A percentile compares a stretch with the other conserved stretches of the same genome.
These are phyloP conservation scores for Myxozyma mucilagina DNA, from an alignment of 805 yeast genomes.

Conservation along the genomic window DNA sequence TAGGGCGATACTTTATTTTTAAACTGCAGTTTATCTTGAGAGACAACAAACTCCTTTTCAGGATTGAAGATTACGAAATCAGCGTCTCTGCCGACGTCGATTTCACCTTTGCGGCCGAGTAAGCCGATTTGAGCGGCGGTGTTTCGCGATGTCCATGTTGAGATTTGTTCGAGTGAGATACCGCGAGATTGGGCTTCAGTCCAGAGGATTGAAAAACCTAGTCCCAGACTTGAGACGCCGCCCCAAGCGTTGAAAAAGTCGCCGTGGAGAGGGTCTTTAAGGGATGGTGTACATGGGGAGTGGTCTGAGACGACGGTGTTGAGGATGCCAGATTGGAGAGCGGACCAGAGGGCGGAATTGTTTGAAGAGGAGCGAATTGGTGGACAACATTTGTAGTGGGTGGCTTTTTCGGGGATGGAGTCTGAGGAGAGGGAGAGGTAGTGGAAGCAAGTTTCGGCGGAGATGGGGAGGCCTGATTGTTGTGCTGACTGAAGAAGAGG, in stretches of 20 bases:
- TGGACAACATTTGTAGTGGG: slow-evolving; percentile 92
- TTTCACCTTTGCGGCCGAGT: slow-evolving; percentile 66
- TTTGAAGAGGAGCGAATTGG: slow-evolving; percentile 82
- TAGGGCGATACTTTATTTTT: slow-evolving; percentile 90
- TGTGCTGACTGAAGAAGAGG: slow-evolving; percentile 72
- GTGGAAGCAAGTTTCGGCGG: slow-evolving; percentile 95
- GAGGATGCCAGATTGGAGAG: slow-evolving; percentile 62
- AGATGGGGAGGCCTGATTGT: slow-evolving; percentile 44
- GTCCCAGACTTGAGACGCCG: slow-evolving; percentile 89
- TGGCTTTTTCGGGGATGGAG: slow-evolving; percentile 69
- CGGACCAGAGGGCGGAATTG: slow-evolving; percentile 74
- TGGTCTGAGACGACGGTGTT: slow-evolving; percentile 92
- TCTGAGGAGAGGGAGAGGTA: slow-evolving; percentile 79
- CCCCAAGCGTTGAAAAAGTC: slow-evolving; percentile 96
- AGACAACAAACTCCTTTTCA: slow-evolving; percentile 43
- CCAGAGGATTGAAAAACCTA: slow-evolving; percentile 79
- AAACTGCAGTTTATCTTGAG: slow-evolving; percentile 58
- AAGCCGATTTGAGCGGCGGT: slow-evolving; percentile 88
- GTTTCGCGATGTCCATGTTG: slow-evolving; percentile 75
- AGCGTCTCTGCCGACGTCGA: slow-evolving; percentile 79
- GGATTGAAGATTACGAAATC: slow-evolving; percentile 84
- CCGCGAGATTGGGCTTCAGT: slow-evolving; percentile 62
- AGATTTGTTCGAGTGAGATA: slow-evolving; percentile 60
- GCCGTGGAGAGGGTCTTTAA: slow-evolving; percentile 77
- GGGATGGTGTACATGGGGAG: slow-evolving; percentile 91